Evolutionary conservation across 495 filamentous ascomycete species (phyloP).

Genomic region (Podospora anserina): DNA sequence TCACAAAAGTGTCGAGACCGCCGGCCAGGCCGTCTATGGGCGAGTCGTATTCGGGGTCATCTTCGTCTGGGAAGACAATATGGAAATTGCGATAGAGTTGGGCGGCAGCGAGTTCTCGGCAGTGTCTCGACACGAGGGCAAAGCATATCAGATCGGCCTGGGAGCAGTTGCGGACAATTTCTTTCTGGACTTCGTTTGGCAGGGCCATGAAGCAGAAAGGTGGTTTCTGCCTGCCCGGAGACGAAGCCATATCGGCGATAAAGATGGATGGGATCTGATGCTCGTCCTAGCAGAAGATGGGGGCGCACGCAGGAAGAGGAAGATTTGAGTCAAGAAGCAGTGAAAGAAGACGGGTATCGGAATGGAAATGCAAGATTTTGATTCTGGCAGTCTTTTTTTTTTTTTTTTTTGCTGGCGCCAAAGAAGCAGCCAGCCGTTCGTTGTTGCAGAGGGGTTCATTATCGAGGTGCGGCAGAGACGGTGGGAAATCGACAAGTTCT

Average conservation of each 20-base stretch:
- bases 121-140: slow-evolving; percentile 53
- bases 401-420: not conserved
- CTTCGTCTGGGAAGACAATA: slow-evolving; percentile 56
- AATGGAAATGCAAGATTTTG: not conserved
- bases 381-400: not conserved
- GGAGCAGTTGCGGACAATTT: slow-evolving; percentile 48
- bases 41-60: slow-evolving; percentile 44
- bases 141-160: slow-evolving; percentile 51
- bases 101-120: slow-evolving; percentile 53
- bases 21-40: slow-evolving; percentile 52
- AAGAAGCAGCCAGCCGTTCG: not conserved
- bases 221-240: slow-evolving; percentile 22
- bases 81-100: slow-evolving; percentile 57
- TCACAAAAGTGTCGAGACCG: slow-evolving; percentile 57
- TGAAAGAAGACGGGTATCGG: not conserved
- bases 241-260: not conserved
- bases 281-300: not conserved
- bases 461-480: not conserved
- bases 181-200: slow-evolving; percentile 50
- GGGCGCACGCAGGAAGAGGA: not conserved
- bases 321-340: not conserved
- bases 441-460: not conserved
- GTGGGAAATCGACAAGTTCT: not conserved
- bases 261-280: not conserved
- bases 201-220: slow-evolving; percentile 39